A percentile compares a stretch with the other conserved stretches of the same genome.
Evolutionary conservation across 257 asterid genomes (phyloP).

Genomic region (Parsonsia alboflavescens): DNA sequence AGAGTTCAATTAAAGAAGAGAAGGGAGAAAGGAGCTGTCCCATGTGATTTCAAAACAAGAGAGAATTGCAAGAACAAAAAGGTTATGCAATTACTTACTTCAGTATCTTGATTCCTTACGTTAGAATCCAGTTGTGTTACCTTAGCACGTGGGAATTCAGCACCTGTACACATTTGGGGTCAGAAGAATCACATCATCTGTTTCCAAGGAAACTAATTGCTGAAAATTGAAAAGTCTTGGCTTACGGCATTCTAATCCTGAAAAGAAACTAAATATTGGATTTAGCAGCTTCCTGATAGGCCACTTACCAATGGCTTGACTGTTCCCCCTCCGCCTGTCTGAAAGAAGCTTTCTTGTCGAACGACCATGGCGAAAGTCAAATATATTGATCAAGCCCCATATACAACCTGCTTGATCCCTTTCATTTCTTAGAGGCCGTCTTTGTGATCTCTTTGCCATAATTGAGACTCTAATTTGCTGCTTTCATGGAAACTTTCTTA

Average conservation of each 20-base stretch:
- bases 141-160: conserved; percentile 30
- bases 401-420: conserved; percentile 79
- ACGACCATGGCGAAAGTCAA: conserved; percentile 77
- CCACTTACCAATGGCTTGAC: conserved; percentile 50
- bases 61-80: neutral
- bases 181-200: neutral
- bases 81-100: conserved; percentile 31
- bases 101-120: conserved; percentile 24
- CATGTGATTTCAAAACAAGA: neutral
- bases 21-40: conserved; percentile 4
- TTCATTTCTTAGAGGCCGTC: conserved; percentile 47
- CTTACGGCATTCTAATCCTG: neutral
- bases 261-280: neutral
- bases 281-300: conserved; percentile 5
- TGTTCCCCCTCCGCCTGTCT: conserved; percentile 50
- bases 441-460: conserved; percentile 80
- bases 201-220: neutral
- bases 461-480: conserved; percentile 19
- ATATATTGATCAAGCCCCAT: conserved; percentile 69
- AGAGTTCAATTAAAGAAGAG: conserved; percentile 7
- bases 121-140: conserved; percentile 18
- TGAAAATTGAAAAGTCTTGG: neutral
- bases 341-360: conserved; percentile 62
- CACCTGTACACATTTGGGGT: conserved; percentile 26
- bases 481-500: conserved; percentile 14